Base-by-base conservation (phyloP, 2,329 filamentous ascomycete genomes). In the Nothophaeocryptopus gaeumannii region DNA sequence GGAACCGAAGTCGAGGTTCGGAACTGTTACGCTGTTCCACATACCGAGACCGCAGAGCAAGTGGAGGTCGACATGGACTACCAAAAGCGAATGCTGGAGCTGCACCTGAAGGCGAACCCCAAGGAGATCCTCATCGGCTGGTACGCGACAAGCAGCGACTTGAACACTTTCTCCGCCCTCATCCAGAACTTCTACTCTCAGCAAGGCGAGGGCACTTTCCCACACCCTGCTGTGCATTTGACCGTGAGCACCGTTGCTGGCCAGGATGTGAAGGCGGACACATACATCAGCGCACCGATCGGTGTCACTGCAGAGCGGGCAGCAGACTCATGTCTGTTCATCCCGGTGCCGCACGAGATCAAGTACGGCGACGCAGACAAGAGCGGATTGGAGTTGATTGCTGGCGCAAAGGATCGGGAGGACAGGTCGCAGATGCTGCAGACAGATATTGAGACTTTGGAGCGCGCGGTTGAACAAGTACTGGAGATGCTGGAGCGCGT, bases 1-100 rank as follows among this genome's bases (percentile, higher is more conserved):
- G 93, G 92, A 72, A 89, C 88, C 69, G 92, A 97, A 73, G 89
- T 95, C 67, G 90, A 95, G 74, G 93, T 99, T 67, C 85, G 89
- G 69, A 95, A 89, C 68, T 92, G 89, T 77, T 99, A 99, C 72
- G 93, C 93, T 62, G 95, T 99, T 67, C 91, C 92, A 61, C 93
- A 99, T 78, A 97, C 92, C 62, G 93, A 99, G 77, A 96, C 92
- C 63, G 88, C 91, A 70, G 93, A 99, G 74, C 93, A 99, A 75
- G 93, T 99, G 66, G 93, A 99, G 75, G 93, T 99, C 58, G 93
- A 99, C 71, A 95, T 99, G 81, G 93, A 99, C 75, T 99, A 97
- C 75, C 93, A 99, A 77, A 97, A 97, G 82, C 91, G 92, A 73
- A 99, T 99, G 93, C 85, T 97, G 51, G 86, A 88, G 53, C 79